Conservation (phyloP, 2,329 filamentous ascomycete species). For the Paraphaeosphaeria minitans region DNA sequence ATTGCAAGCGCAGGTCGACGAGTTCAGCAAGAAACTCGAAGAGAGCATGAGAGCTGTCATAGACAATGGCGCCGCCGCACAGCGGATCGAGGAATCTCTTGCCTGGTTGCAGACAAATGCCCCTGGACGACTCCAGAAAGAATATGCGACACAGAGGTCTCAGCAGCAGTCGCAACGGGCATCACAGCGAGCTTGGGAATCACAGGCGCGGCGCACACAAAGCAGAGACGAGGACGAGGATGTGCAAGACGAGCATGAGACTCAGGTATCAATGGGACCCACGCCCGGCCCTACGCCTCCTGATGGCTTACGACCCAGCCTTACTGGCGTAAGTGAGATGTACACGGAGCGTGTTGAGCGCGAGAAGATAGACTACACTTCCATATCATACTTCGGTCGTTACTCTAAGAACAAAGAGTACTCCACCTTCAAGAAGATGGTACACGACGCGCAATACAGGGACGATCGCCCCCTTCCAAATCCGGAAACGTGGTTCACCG, state of each 20-base stretch:
- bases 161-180: constrained; percentile 45
- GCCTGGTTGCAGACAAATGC: constrained; percentile 47
- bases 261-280: constrained; percentile 43
- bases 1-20: constrained; percentile 53
- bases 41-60: constrained; percentile 62
- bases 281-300: constrained; percentile 46
- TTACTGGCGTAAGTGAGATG: constrained; percentile 42
- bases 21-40: constrained; percentile 62
- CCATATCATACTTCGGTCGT: constrained; percentile 44
- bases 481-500: constrained; percentile 66
- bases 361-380: constrained; percentile 52
- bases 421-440: constrained; percentile 63
- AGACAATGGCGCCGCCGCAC: constrained; percentile 58
- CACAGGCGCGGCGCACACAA: constrained; percentile 33
- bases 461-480: constrained; percentile 60
- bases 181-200: constrained; percentile 39
- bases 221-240: constrained; percentile 34
- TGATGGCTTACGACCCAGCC: constrained; percentile 39
- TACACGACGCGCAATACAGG: constrained; percentile 65
- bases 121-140: constrained; percentile 33
- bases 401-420: constrained; percentile 68
- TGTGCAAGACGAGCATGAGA: constrained; percentile 39
- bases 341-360: constrained; percentile 47
- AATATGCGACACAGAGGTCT: constrained; percentile 43
- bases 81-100: constrained; percentile 52